Evolutionary conservation across 2,329 filamentous ascomycete species (phyloP).

Genomic region (Bertia moriformis): DNA sequence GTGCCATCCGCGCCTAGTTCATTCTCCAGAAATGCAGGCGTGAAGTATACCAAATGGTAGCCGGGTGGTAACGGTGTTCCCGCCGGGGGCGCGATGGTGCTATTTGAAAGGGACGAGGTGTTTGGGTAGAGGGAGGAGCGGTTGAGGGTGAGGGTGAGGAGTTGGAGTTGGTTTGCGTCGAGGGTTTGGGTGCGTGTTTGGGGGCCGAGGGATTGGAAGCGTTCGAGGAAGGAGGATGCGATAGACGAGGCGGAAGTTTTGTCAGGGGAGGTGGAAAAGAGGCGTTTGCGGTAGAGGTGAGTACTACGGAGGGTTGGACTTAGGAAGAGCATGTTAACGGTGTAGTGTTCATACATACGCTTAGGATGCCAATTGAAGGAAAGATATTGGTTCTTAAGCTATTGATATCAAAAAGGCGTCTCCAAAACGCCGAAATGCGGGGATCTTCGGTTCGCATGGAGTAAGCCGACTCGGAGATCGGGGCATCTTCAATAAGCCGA

Average conservation of each 20-base stretch:
- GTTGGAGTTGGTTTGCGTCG: constrained; percentile 49
- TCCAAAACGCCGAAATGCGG: too few species aligned
- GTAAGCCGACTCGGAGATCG: too few species aligned
- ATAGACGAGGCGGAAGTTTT: not conserved
- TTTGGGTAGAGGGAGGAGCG: constrained; percentile 25
- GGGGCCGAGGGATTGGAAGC: not conserved
- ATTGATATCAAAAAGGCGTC: too few species aligned
- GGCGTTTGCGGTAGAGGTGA: too few species aligned
- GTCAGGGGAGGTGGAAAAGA: not conserved
- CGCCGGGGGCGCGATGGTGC: constrained; percentile 14
- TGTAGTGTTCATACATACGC: too few species aligned
- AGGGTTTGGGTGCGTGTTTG: constrained; percentile 27
- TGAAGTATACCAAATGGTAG: constrained; percentile 52
- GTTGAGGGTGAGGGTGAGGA: constrained; percentile 41
- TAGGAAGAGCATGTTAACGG: too few species aligned
- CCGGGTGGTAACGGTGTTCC: constrained; percentile 39
- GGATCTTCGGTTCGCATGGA: too few species aligned
- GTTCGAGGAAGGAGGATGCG: not conserved
- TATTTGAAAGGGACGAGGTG: constrained; percentile 19
- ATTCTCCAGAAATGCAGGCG: constrained; percentile 34
- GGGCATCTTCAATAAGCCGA: too few species aligned
- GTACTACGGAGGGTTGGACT: too few species aligned
- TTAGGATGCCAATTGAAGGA: too few species aligned
- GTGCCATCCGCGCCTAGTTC: constrained; percentile 45
- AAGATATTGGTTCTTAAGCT: too few species aligned